Base-by-base conservation (phyloP, 106 monocot genomes). In the Hemerocallis citrina region DNA sequence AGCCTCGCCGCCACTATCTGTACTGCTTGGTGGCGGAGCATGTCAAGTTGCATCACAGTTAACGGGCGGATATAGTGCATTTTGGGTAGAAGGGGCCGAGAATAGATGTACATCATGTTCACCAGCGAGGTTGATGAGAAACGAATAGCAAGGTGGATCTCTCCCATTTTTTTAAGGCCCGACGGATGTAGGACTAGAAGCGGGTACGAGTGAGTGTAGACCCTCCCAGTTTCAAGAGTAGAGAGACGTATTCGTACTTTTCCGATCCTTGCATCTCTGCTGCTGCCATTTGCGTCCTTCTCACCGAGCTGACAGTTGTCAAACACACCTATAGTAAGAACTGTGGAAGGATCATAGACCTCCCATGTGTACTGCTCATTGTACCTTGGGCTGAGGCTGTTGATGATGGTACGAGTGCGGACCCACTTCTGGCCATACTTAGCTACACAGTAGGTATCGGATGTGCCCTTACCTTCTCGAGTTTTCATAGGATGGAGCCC, bases 321-420 rank as follows among this genome's bases (percentile, higher is more conserved):
- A 24, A 88, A 88, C 2, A 88, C 66, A 5, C 73, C 79, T 19
- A 88, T 52, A 1, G 79, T 74, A 31, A 88, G 54, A 22, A 88
- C 88, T 0, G 88, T 88, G 22, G 77, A 80, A n/a, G 70, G 69
- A 37, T 88, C 88, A 21, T 72, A 72, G 3, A 88, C 88, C 30
- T 88, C 84, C 88, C 88, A 88, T 20, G 84, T 77, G 59, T 88
- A 84, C 68, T 83, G 88, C 34, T 88, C 88, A 8, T 84, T 74
- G 57, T 79, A 88, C 57, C 59, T 76, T 2, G 88, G 88, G 47
- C 25, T 74, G 12, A 84, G 73, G 44, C 55, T 71, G 68, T 69
- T 60, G 25, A 88, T 37, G 21, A 80, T 74, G 19, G 88, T 88
- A n/a, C 84, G 76, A 10, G 88, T 88, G 8, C 88, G 65, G 9